Base-by-base conservation (phyloP, 306 rosid species). In the Dalbergia cochinchinensis region DNA sequence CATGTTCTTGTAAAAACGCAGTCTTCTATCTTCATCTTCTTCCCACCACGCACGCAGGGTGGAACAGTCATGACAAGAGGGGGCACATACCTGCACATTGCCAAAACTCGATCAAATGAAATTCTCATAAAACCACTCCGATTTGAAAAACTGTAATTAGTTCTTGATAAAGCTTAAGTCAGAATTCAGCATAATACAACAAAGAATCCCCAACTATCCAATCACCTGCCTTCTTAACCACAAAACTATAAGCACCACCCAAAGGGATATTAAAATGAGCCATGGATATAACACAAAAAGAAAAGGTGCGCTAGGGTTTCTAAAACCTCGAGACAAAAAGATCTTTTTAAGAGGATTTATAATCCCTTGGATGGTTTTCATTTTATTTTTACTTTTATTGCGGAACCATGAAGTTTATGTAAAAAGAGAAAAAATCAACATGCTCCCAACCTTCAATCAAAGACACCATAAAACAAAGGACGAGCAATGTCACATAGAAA, bases 11-110 rank as follows among this genome's bases (percentile, higher is more conserved):
- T 88, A 90, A 85, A 81, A 95, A 14, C 93, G 91, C 8, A 33
- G 83, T 48, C 99, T 83, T 87, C 99, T 90, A 26, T 93, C 99
- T 64, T 93, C 99, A 42, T 95, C 97, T 88, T 95, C 98, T 83
- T 95, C 99, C 99, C 99, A 95, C 99, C 99, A 95, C 73, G 98
- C 98, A 70, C 99, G 97, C 87, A 95, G 54, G 69, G 99, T 90
- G 63, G 98, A 91, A 83, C 95, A 89, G 86, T 95, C 99, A 78
- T 95, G 97, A 88, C 99, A 95, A 19, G 99, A 95, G 11, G 99
- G 96, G 76, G 99, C 94, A 72, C 99, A 95, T 61, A 95, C 98
- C 99, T 95, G 90, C 77, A 67, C 42, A 65, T 73, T 66, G 41
- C 20, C 69, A 4, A 4, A 63, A 53, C 55, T 63, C 55, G 12